Conservation (phyloP, 2,329 filamentous ascomycete genomes). For the Verticillium alfalfae region DNA sequence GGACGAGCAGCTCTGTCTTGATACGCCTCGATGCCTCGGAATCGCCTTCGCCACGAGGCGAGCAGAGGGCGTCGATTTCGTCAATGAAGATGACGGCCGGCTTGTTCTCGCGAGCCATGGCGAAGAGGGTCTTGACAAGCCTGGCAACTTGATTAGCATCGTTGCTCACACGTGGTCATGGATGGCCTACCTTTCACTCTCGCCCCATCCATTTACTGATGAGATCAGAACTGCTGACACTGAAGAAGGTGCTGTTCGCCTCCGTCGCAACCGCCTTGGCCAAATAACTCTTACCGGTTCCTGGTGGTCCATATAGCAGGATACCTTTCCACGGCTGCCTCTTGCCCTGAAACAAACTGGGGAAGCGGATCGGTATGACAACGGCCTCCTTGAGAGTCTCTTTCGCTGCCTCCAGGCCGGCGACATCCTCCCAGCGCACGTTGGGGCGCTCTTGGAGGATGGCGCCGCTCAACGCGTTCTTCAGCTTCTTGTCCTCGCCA, state of each 20-base stretch:
- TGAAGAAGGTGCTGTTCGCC: conserved; percentile 98
- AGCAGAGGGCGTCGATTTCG: conserved; percentile 94
- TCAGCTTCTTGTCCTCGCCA: conserved; percentile 90
- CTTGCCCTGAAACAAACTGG: conserved; percentile 92
- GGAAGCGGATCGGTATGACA: conserved; percentile 96
- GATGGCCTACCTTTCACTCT: conserved; percentile 76
- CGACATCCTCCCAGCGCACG: conserved; percentile 96
- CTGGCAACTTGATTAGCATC: conserved; percentile 33
- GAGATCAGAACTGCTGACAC: conserved; percentile 91
- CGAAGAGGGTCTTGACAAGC: conserved; percentile 93
- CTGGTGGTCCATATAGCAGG: conserved; percentile 88
- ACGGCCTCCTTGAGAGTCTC: conserved; percentile 98
- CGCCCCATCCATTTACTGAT: conserved; percentile 99
- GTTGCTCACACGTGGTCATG: background rate
- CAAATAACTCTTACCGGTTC: conserved; percentile 95
- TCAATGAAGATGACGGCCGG: conserved; percentile 99
- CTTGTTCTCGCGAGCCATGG: conserved; percentile 96
- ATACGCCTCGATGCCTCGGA: conserved; percentile 95
- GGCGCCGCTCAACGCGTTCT: conserved; percentile 83
- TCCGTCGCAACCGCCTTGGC: conserved; percentile 97
- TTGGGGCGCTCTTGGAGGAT: conserved; percentile 95
- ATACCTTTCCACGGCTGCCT: conserved; percentile 98
- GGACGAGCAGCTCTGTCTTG: conserved; percentile 96
- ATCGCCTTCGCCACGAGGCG: conserved; percentile 88
- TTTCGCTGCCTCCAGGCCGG: conserved; percentile 88